A percentile compares a stretch with the other conserved stretches of the same genome.
These are phyloP conservation scores for Aspergillus carlsbadensis DNA, from an alignment of 495 filamentous ascomycete species.

Conservation along the genomic window DNA sequence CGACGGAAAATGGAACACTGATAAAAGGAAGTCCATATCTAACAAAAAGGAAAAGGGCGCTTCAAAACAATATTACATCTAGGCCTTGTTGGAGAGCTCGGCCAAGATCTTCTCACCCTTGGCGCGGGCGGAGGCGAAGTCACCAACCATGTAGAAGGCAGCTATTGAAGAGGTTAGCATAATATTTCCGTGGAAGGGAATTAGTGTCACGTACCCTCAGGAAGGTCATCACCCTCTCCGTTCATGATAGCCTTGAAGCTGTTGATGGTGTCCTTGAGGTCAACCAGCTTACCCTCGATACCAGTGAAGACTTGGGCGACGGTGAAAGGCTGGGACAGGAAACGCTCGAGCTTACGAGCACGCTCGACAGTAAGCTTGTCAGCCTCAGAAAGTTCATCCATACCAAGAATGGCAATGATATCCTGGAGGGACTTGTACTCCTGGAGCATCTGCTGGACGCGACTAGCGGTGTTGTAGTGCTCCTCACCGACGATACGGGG, in stretches of 20 bases:
- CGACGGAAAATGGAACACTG: conserved; percentile 39
- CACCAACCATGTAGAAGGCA: conserved; percentile 98
- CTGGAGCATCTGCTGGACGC: conserved; percentile 98
- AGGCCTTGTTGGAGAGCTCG: conserved; percentile 74
- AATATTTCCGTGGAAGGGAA: background rate
- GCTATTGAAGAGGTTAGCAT: conserved; percentile 30
- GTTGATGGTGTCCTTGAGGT: conserved; percentile 95
- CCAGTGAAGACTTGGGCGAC: conserved; percentile 98
- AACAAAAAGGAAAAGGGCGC: conserved; percentile 37
- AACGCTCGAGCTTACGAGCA: conserved; percentile 99
- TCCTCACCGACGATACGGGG: conserved; percentile 96
- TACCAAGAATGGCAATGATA: conserved; percentile 99
- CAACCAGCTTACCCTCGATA: conserved; percentile 96
- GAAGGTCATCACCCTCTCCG: conserved; percentile 93
- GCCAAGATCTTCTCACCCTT: conserved; percentile 99
- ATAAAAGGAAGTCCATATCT: conserved; percentile 32
- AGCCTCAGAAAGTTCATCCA: conserved; percentile 98
- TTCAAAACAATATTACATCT: conserved; percentile 52
- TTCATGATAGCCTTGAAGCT: conserved; percentile 97
- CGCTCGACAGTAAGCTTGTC: conserved; percentile 99
- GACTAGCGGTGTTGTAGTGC: conserved; percentile 92
- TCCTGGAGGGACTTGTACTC: conserved; percentile 99
- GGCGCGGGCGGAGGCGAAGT: conserved; percentile 84
- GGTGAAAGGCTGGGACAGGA: conserved; percentile 98
- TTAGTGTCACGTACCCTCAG: conserved; percentile 60